Conservation (phyloP, 2,329 filamentous ascomycete genomes). For the Colletotrichum liriopes region DNA sequence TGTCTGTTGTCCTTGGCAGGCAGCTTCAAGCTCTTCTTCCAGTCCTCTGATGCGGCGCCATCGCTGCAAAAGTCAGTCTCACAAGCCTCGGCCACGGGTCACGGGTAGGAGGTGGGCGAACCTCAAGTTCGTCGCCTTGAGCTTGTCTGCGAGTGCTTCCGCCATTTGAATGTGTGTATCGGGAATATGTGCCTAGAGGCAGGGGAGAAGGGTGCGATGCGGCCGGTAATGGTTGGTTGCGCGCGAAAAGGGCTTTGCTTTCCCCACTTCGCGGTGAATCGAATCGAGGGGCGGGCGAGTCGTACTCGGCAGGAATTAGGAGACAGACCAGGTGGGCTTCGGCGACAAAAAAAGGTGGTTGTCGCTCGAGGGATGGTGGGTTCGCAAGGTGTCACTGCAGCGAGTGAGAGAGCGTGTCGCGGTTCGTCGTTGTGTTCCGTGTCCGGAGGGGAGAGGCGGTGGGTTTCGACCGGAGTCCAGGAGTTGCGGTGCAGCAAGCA, state of each 20-base stretch:
- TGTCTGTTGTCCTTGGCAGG: constrained; percentile 83
- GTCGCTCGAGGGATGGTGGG: constrained; percentile 8
- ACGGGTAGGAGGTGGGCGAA: constrained; percentile 46
- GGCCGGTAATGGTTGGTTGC: constrained; percentile 25
- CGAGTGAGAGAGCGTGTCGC: constrained; percentile 10
- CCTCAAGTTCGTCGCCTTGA: constrained; percentile 60
- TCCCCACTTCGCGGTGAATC: constrained; percentile 40
- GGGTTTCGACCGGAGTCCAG: constrained; percentile 30
- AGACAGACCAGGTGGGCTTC: neutral
- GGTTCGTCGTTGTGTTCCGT: constrained; percentile 27
- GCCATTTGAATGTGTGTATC: constrained; percentile 52
- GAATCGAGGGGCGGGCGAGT: constrained; percentile 36
- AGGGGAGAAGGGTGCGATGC: constrained; percentile 14
- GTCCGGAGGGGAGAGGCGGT: constrained; percentile 13
- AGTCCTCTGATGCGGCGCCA: constrained; percentile 72
- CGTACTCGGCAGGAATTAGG: constrained; percentile 26
- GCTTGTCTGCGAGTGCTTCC: constrained; percentile 63
- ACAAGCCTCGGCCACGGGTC: constrained; percentile 10
- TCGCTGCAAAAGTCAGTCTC: constrained; percentile 62
- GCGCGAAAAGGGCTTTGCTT: constrained; percentile 40
- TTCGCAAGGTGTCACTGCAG: neutral
- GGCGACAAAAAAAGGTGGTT: constrained; percentile 19
- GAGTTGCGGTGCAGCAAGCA: constrained; percentile 22
- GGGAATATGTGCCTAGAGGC: constrained; percentile 33
- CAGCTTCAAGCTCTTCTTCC: constrained; percentile 81